Conservation (phyloP, 352 stramenopile genomes). For the Phytophthora constricta region DNA sequence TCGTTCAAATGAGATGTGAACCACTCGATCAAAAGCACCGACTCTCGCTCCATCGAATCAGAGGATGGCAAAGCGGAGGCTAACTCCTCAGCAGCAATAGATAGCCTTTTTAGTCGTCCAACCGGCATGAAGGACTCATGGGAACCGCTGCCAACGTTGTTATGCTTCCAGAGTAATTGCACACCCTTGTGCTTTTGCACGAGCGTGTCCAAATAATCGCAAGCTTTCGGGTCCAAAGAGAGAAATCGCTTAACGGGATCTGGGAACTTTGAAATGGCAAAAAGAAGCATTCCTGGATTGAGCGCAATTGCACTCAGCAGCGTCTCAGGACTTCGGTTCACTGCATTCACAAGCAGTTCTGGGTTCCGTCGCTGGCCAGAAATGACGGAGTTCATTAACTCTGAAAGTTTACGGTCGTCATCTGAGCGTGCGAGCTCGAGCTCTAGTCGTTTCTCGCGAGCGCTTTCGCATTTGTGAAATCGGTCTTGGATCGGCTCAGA, state of each 20-base stretch:
- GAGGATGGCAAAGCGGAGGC: slow-evolving; percentile 13
- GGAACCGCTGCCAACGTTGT: neutral
- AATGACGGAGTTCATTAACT: slow-evolving; percentile 61
- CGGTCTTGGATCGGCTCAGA: slow-evolving; percentile 55
- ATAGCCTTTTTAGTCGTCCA: slow-evolving; percentile 13
- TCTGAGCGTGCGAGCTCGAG: slow-evolving; percentile 27
- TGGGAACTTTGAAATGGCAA: slow-evolving; percentile 74
- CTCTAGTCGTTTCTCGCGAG: slow-evolving; percentile 29
- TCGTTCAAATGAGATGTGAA: slow-evolving; percentile 62
- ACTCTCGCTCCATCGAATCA: slow-evolving; percentile 27
- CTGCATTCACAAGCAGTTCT: slow-evolving; percentile 57
- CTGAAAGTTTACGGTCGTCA: slow-evolving; percentile 30
- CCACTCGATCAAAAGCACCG: slow-evolving; percentile 58
- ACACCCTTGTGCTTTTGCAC: slow-evolving; percentile 59
- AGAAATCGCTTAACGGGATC: slow-evolving; percentile 73
- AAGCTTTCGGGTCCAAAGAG: slow-evolving; percentile 59
- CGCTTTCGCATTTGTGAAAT: slow-evolving; percentile 48
- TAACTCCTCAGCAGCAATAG: slow-evolving; percentile 25
- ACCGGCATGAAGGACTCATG: slow-evolving; percentile 16
- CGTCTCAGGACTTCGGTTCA: slow-evolving; percentile 74
- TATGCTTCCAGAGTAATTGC: slow-evolving; percentile 64
- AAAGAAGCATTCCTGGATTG: slow-evolving; percentile 76
- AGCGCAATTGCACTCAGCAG: slow-evolving; percentile 62
- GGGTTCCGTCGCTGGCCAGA: slow-evolving; percentile 60
- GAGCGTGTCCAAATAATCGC: slow-evolving; percentile 60